Evolutionary conservation across 2,329 filamentous ascomycete genomes (phyloP), one percentile per base, ranked within the genome.

Genomic region (Phialophora expanda): DNA sequence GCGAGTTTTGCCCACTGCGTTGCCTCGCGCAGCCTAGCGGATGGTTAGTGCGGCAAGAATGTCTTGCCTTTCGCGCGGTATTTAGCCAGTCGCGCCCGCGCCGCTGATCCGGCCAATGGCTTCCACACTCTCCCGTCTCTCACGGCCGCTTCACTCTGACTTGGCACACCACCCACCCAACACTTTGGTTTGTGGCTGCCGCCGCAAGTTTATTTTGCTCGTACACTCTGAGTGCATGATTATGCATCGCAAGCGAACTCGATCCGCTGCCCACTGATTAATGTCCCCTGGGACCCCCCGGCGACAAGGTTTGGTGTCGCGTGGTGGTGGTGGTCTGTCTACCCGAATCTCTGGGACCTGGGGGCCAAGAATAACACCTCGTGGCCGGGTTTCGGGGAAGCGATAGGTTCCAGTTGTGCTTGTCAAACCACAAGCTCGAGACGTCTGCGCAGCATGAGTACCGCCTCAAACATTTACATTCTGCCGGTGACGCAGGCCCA

Each of bases 341-440:
- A 56, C 24, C 32, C 60, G 4, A 28, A 30, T 28, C 17, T 32
- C 1, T 3, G 60, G 26, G 20, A 11, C 11, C 30, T 26, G 54
- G 55, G 9, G 54, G 41, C 30, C 2, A 51, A 48, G 55, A 64
- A 63, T 58, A 58, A 46, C 55, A 17, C 22, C 17, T 12, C 44
- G 20, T 57, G 30, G 30, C 20, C 17, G 9, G 61, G 54, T 64
- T 64, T 64, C 61, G 55, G 61, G 24, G 11, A 22, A 64, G 38
- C 46, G 50, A 46, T 58, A 46, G 55, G 48, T 53, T 26, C 4
- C 30, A 2, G 24, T 57, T 24, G 17, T 22, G 38, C 56, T 26
- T 32, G 56, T 59, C 56, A 59, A 59, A 50, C 56, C 58, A 61
- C 14, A n/a, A 41, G 24, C 12, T 32, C 32, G 46, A 41, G 28